Evolutionary conservation across 1,284 basidiomycete species (phyloP).

Genomic region (Tylopilus sp.): DNA sequence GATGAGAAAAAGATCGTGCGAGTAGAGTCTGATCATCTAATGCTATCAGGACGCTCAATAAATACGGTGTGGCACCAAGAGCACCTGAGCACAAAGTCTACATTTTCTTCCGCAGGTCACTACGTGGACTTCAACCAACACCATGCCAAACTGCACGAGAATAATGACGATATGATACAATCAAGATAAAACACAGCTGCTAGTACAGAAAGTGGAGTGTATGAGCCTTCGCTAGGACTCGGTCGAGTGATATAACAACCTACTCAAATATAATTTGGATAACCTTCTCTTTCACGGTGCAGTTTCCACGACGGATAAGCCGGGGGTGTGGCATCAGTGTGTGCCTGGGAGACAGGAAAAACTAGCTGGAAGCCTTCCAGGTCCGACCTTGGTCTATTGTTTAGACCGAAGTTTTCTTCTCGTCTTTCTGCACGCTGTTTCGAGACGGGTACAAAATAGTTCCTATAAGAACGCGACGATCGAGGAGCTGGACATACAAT

Average conservation of each 20-base stretch:
- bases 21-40: too few species aligned
- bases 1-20: too few species aligned
- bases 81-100: too few species aligned
- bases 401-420: neutral
- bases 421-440: neutral
- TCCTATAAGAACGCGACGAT: neutral
- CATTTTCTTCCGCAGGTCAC: too few species aligned
- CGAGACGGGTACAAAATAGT: neutral
- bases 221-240: neutral
- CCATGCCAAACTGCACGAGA: neutral
- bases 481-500: neutral
- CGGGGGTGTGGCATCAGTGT: neutral
- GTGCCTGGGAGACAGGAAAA: neutral
- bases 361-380: constrained; percentile 4
- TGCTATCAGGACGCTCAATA: too few species aligned
- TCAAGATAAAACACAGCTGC: neutral
- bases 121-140: too few species aligned
- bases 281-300: neutral
- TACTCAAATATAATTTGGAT: neutral
- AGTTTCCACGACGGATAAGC: neutral
- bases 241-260: neutral
- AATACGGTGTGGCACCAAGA: too few species aligned
- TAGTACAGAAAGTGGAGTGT: neutral
- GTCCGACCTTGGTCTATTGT: neutral
- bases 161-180: neutral